phyloP scores from a whole-genome alignment of 805 yeast genomes.

The Metschnikowia noctiluminum region DNA sequence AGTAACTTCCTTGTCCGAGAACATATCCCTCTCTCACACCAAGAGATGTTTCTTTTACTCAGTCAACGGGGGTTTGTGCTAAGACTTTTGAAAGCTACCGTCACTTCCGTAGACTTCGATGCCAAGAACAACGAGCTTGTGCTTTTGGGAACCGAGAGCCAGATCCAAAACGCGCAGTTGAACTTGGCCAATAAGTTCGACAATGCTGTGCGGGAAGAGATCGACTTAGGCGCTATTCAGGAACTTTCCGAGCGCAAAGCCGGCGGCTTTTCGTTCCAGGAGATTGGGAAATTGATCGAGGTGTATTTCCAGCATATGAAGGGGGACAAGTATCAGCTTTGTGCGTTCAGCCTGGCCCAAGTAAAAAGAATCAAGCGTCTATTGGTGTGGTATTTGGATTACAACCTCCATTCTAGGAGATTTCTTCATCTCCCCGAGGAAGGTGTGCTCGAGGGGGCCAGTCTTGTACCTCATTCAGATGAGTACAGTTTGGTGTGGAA shows the following conservation, averaged over 20 bases:
- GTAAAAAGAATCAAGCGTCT: conserved; percentile 36
- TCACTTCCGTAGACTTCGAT: conserved; percentile 37
- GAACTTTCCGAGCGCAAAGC: conserved; percentile 26
- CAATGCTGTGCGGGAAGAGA: conserved; percentile 22
- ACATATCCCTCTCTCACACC: conserved; percentile 29
- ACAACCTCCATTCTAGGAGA: conserved; percentile 25
- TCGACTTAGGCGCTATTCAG: conserved; percentile 31
- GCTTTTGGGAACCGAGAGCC: conserved; percentile 39
- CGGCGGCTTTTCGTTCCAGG: conserved; percentile 23
- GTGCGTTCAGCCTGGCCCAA: conserved; percentile 27
- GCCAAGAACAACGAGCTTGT: conserved; percentile 26
- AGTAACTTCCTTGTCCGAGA: conserved; percentile 31
- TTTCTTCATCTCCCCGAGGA: conserved; percentile 17
- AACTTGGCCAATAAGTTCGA: conserved; percentile 32
- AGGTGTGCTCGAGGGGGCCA: conserved; percentile 3
- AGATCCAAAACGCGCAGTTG: conserved; percentile 43
- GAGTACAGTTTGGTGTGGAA: conserved; percentile 35
- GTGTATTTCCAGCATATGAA: conserved; percentile 31
- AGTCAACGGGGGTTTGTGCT: conserved; percentile 38
- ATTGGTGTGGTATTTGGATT: conserved; percentile 37
- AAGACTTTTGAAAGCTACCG: conserved; percentile 39
- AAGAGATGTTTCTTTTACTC: conserved; percentile 40
- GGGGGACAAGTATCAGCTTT: conserved; percentile 28
- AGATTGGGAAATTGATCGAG: conserved; percentile 31
- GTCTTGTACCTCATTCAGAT: conserved; percentile 27